A percentile compares a stretch with the other conserved stretches of the same genome.
Evolutionary conservation across 1,284 basidiomycete genomes (phyloP).

Genomic region (Ustilago loliicola): DNA sequence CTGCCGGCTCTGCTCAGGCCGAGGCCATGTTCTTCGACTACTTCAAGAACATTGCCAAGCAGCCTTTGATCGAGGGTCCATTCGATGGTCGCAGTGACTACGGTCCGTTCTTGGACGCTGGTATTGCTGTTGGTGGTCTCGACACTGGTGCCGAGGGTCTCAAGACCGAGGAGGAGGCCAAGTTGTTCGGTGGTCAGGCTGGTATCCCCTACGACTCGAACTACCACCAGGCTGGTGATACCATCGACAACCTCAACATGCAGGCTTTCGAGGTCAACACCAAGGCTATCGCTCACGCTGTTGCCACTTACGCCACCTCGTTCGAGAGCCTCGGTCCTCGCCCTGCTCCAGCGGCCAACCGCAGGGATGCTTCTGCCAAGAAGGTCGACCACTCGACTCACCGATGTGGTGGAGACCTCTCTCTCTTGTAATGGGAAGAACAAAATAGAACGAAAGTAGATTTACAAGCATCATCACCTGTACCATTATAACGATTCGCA

Average conservation of each 20-base stretch:
- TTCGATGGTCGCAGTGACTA: slow-evolving; percentile 41
- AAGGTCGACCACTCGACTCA: slow-evolving; percentile 37
- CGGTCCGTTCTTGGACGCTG: slow-evolving; percentile 47
- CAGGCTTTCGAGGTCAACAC: slow-evolving; percentile 42
- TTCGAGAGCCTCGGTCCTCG: slow-evolving; percentile 33
- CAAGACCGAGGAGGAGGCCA: slow-evolving; percentile 46
- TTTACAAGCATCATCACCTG: neutral
- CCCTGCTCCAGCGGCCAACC: neutral
- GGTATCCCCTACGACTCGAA: slow-evolving; percentile 38
- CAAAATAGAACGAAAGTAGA: slow-evolving; percentile 2
- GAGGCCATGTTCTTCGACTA: slow-evolving; percentile 36
- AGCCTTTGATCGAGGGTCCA: slow-evolving; percentile 30
- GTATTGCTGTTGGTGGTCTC: slow-evolving; percentile 44
- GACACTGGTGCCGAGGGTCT: slow-evolving; percentile 44
- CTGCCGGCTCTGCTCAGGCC: slow-evolving; percentile 36
- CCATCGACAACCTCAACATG: slow-evolving; percentile 37
- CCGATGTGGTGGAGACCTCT: slow-evolving; percentile 39
- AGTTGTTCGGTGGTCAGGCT: slow-evolving; percentile 36
- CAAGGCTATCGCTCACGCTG: slow-evolving; percentile 47
- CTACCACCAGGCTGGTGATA: slow-evolving; percentile 46
- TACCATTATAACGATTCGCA: neutral
- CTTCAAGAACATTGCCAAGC: slow-evolving; percentile 39
- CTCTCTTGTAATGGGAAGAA: slow-evolving; percentile 1
- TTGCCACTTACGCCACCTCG: slow-evolving; percentile 35
- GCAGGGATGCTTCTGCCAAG: slow-evolving; percentile 11